Evolutionary conservation across 495 filamentous ascomycete genomes (phyloP).

Genomic region (Penicillium longicatenatum): DNA sequence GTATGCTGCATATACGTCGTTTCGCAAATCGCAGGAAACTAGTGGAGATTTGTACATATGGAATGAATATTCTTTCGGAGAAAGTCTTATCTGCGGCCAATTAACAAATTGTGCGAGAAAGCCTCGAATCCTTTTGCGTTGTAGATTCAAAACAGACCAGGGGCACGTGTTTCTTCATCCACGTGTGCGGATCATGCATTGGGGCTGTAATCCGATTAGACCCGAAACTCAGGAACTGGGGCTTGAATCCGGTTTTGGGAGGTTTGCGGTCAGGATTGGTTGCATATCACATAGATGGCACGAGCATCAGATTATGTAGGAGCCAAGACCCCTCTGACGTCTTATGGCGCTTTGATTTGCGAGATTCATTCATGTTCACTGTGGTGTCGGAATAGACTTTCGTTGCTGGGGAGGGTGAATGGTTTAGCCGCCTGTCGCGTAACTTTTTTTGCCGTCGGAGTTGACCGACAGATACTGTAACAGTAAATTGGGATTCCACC

Average conservation of each 20-base stretch:
- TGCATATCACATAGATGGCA: not conserved
- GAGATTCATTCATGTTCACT: too few species aligned
- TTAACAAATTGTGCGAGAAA: too few species aligned
- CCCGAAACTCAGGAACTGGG: conserved; percentile 1
- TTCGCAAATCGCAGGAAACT: not conserved
- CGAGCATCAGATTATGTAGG: too few species aligned
- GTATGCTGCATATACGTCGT: not conserved
- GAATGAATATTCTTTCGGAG: not conserved
- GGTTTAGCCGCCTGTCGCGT: not conserved
- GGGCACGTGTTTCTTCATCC: not conserved
- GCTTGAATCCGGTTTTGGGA: not conserved
- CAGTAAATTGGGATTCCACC: not conserved
- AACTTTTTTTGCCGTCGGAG: not conserved
- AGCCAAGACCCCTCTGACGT: not conserved
- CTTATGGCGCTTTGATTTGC: not conserved
- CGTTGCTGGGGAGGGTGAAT: not conserved
- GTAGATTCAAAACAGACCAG: not conserved
- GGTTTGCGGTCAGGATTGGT: not conserved
- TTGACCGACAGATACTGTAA: not conserved
- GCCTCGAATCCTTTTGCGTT: not conserved
- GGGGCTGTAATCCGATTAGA: not conserved
- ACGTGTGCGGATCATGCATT: not conserved
- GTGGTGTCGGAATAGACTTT: too few species aligned
- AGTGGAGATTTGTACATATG: not conserved
- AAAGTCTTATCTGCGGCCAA: too few species aligned